These are phyloP conservation scores for Fallopia convolvulus DNA, from an alignment of 148 eudicot species.

Conservation along the genomic window DNA sequence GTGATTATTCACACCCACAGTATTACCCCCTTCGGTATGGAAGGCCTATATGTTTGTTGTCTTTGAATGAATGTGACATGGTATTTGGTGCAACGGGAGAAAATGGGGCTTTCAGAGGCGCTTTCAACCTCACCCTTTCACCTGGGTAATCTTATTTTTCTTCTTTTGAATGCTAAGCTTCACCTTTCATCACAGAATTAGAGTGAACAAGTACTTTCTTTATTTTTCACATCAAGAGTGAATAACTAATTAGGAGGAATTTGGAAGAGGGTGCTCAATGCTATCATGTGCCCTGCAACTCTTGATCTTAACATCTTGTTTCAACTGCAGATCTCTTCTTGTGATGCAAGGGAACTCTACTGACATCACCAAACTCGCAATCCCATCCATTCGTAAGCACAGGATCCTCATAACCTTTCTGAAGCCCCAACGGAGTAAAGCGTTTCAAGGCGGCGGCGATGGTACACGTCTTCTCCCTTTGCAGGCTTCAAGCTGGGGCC, in stretches of 20 bases:
- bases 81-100: conserved; percentile 37
- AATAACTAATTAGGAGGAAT: background rate
- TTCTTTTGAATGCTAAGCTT: background rate
- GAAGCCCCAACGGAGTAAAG: conserved; percentile 34
- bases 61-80: conserved; percentile 52
- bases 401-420: conserved; percentile 43
- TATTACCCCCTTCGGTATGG: conserved; percentile 49
- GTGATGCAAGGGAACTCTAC: conserved; percentile 51
- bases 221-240: background rate
- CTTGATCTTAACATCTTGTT: background rate
- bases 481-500: conserved; percentile 30
- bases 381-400: conserved; percentile 35
- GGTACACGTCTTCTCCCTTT: conserved; percentile 16
- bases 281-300: background rate
- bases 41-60: conserved; percentile 43
- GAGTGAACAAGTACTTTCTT: too few relatives aligned
- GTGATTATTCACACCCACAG: conserved; percentile 55
- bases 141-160: conserved; percentile 38
- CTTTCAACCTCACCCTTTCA: conserved; percentile 39
- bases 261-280: background rate
- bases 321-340: conserved; percentile 40
- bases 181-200: background rate
- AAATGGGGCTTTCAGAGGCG: conserved; percentile 40
- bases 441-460: conserved; percentile 7
- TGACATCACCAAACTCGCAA: conserved; percentile 36